Percentiles rank a stretch among this genome's conserved stretches.
These are phyloP conservation scores for Athelia sp. DNA, from an alignment of 1,284 basidiomycete species.

Conservation along the genomic window DNA sequence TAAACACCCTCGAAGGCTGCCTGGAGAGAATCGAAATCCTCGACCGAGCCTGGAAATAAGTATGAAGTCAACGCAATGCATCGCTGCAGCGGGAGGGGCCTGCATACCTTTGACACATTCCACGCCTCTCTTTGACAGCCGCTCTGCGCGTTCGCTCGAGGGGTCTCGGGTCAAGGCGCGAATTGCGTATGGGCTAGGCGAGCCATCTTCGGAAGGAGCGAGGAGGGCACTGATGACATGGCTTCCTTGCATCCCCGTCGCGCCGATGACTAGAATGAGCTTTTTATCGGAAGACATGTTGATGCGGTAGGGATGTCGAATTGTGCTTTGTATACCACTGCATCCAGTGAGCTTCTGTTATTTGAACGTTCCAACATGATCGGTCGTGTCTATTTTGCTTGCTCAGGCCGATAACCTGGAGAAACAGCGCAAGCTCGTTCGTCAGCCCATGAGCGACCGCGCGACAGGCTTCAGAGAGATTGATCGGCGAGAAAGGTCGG, in stretches of 20 bases:
- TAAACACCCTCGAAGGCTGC: constrained; percentile 36
- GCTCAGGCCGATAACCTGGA: no score
- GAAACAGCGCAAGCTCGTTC: no score
- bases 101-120: constrained; percentile 37
- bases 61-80: not conserved
- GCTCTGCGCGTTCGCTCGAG: constrained; percentile 27
- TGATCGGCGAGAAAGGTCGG: no score
- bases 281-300: constrained; percentile 20
- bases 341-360: no score
- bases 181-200: constrained; percentile 39
- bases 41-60: constrained; percentile 24
- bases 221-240: constrained; percentile 40
- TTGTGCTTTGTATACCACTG: no score
- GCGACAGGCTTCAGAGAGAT: no score
- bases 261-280: constrained; percentile 46
- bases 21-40: constrained; percentile 26
- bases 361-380: no score
- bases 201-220: constrained; percentile 28
- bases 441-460: no score
- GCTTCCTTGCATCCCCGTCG: constrained; percentile 45
- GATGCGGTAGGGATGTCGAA: not conserved
- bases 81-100: constrained; percentile 1
- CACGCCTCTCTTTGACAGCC: constrained; percentile 33
- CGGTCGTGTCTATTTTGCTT: no score
- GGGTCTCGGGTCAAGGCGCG: constrained; percentile 43